Conservation (phyloP, 257 asterid genomes). For the Penstemon eatonii region DNA sequence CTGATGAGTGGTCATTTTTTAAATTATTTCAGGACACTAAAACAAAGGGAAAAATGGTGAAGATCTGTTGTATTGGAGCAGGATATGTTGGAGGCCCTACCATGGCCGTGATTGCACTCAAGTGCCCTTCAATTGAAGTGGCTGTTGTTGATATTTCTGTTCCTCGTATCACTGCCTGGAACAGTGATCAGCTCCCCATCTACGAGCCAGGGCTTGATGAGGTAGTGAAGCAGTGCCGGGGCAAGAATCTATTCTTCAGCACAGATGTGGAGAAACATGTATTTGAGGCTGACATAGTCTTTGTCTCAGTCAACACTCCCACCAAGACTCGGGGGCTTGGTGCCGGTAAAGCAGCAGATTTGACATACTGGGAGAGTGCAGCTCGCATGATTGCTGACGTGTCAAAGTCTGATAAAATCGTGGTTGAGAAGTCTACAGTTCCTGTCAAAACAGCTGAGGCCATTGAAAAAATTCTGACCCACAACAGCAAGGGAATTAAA, state of each 20-base stretch:
- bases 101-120: constrained; percentile 95
- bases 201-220: constrained; percentile 99
- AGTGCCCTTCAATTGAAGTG: constrained; percentile 79
- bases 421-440: constrained; percentile 93
- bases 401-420: constrained; percentile 87
- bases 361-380: constrained; percentile 97
- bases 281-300: constrained; percentile 86
- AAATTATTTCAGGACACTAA: constrained; percentile 33
- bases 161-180: constrained; percentile 89
- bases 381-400: constrained; percentile 99
- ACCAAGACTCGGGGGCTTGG: constrained; percentile 96
- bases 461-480: constrained; percentile 80
- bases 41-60: constrained; percentile 64
- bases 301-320: constrained; percentile 94
- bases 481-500: constrained; percentile 89
- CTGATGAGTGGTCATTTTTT: constrained; percentile 8
- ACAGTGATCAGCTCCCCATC: constrained; percentile 88
- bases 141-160: constrained; percentile 88
- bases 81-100: constrained; percentile 98
- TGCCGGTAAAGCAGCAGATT: constrained; percentile 96
- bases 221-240: constrained; percentile 92
- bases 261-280: constrained; percentile 95
- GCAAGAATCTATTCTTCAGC: constrained; percentile 93
- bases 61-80: constrained; percentile 97
- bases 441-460: constrained; percentile 99